Conservation (phyloP, 805 yeast genomes). For the Ogataea thermomethanolica region DNA sequence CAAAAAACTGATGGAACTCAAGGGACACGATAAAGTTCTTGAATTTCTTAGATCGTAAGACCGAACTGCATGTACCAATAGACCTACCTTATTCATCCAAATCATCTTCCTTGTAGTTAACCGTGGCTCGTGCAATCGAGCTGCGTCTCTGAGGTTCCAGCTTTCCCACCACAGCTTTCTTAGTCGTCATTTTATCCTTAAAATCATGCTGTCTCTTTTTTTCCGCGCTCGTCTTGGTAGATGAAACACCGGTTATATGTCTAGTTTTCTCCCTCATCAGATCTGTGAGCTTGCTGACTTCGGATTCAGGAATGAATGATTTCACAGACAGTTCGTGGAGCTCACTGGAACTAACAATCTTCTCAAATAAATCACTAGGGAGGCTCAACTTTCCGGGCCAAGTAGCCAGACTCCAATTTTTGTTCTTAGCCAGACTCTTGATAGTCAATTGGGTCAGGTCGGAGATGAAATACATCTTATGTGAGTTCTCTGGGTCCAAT, state of each 20-base stretch:
- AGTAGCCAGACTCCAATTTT: slow-evolving; percentile 67
- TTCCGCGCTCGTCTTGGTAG: neutral
- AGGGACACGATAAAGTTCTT: slow-evolving; percentile 65
- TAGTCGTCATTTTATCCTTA: slow-evolving; percentile 28
- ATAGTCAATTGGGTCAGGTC: slow-evolving; percentile 70
- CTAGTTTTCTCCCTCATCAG: slow-evolving; percentile 26
- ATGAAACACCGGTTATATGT: slow-evolving; percentile 10
- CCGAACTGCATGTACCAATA: slow-evolving; percentile 5
- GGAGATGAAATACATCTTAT: slow-evolving; percentile 59
- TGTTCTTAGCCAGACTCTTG: slow-evolving; percentile 51
- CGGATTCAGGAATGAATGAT: slow-evolving; percentile 51
- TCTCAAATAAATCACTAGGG: slow-evolving; percentile 66
- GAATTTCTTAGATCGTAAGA: slow-evolving; percentile 44
- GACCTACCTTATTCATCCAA: slow-evolving; percentile 2
- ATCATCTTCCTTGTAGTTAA: slow-evolving; percentile 33
- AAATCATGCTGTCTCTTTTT: slow-evolving; percentile 10
- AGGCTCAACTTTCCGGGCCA: slow-evolving; percentile 79
- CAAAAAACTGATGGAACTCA: slow-evolving; percentile 57
- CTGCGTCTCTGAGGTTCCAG: slow-evolving; percentile 43
- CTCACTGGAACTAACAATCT: slow-evolving; percentile 53
- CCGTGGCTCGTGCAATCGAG: slow-evolving; percentile 32
- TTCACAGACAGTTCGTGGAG: slow-evolving; percentile 55
- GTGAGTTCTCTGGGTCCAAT: slow-evolving; percentile 18
- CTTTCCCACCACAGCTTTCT: slow-evolving; percentile 11
- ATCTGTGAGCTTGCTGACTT: slow-evolving; percentile 37